Conservation (phyloP, 2,329 filamentous ascomycete species). For the Fusarium nelsonii region DNA sequence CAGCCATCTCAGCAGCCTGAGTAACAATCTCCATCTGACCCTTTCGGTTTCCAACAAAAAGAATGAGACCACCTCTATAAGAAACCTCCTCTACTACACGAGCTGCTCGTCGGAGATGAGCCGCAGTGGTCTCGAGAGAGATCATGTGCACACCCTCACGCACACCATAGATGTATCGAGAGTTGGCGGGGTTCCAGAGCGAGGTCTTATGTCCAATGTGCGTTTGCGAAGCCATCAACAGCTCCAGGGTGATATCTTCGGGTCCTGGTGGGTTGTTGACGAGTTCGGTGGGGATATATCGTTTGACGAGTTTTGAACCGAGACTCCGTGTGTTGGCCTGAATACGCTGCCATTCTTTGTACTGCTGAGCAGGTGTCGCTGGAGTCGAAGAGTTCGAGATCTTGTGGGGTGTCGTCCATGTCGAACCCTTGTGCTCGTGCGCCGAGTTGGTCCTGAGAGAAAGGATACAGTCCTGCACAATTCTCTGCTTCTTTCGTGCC, state of each 20-base stretch:
- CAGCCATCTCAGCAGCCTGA: slow-evolving; percentile 80
- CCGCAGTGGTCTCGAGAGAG: slow-evolving; percentile 86
- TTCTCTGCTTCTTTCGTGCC: slow-evolving; percentile 52
- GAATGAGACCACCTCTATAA: slow-evolving; percentile 82
- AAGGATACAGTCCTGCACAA: slow-evolving; percentile 51
- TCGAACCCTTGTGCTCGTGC: slow-evolving; percentile 50
- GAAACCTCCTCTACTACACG: slow-evolving; percentile 90
- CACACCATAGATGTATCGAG: slow-evolving; percentile 92
- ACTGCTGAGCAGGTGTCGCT: slow-evolving; percentile 56
- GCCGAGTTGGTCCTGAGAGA: slow-evolving; percentile 53
- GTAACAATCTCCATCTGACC: slow-evolving; percentile 87
- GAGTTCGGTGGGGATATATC: slow-evolving; percentile 75
- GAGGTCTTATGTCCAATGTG: slow-evolving; percentile 93
- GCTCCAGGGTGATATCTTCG: slow-evolving; percentile 87
- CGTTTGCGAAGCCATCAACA: slow-evolving; percentile 87
- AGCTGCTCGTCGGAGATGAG: slow-evolving; percentile 91
- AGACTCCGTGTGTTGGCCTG: slow-evolving; percentile 60
- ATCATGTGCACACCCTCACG: slow-evolving; percentile 93
- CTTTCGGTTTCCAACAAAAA: slow-evolving; percentile 89
- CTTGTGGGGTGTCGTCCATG: slow-evolving; percentile 52
- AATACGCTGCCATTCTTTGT: slow-evolving; percentile 53
- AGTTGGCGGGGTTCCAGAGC: slow-evolving; percentile 94
- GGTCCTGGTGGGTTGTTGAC: slow-evolving; percentile 79
- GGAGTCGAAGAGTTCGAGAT: slow-evolving; percentile 53
- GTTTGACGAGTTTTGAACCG: slow-evolving; percentile 62